Evolutionary conservation across 805 yeast species (phyloP).

Genomic region (Ogataea haglerorum): DNA sequence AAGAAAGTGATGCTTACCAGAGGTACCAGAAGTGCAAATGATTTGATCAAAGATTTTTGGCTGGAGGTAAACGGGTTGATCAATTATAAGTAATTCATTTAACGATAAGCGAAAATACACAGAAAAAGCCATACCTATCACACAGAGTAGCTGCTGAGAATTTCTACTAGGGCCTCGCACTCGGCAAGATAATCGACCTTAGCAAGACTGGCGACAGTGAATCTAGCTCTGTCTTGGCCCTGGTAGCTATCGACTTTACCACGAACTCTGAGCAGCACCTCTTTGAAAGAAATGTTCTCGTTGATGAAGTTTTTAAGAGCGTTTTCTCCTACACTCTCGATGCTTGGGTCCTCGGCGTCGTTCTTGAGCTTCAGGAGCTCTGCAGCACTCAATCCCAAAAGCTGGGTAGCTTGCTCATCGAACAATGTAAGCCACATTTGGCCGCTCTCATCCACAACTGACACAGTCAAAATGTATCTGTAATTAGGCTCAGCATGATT

Average conservation of each 20-base stretch:
- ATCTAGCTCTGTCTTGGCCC: constrained; percentile 72
- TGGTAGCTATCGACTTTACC: constrained; percentile 84
- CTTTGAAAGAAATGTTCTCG: constrained; percentile 51
- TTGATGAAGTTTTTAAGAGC: constrained; percentile 26
- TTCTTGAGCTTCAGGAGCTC: constrained; percentile 49
- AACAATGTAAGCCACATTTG: constrained; percentile 84
- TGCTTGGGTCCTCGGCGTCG: constrained; percentile 35
- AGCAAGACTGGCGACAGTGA: constrained; percentile 55
- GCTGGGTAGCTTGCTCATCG: constrained; percentile 73
- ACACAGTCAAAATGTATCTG: constrained; percentile 74
- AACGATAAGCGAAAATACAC: constrained; percentile 4
- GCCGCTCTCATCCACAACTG: constrained; percentile 77
- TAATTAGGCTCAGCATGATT: constrained; percentile 66
- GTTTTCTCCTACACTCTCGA: constrained; percentile 45
- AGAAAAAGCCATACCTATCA: constrained; percentile 13
- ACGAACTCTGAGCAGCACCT: constrained; percentile 69
- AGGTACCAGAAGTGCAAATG: constrained; percentile 60
- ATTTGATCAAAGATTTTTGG: constrained; percentile 62
- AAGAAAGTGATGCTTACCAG: constrained; percentile 59
- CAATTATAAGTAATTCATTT: constrained; percentile 32
- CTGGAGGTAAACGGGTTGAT: constrained; percentile 53
- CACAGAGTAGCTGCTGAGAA: constrained; percentile 36
- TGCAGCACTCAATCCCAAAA: constrained; percentile 61
- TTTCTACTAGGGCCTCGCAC: constrained; percentile 51
- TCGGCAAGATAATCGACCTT: constrained; percentile 57